These are phyloP conservation scores for Amylocarpus encephaloides DNA, from an alignment of 2,329 filamentous ascomycete genomes.

Conservation along the genomic window DNA sequence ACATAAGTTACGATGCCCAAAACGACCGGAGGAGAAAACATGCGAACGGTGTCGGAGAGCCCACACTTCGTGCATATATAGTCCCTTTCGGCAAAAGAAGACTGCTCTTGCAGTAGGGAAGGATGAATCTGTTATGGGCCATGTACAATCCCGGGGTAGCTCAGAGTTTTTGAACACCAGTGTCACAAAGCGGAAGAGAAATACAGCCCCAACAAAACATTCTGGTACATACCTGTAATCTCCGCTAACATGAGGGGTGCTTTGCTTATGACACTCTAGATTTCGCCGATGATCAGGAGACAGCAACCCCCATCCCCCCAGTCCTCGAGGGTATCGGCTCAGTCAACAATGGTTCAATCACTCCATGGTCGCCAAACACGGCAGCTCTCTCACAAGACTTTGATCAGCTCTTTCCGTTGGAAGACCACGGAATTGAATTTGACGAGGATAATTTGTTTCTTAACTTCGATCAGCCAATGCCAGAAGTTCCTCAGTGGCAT, in stretches of 20 bases:
- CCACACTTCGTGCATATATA: constrained; percentile 37
- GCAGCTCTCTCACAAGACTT: too few relatives aligned
- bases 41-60: constrained; percentile 41
- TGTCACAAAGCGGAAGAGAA: neutral
- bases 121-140: neutral
- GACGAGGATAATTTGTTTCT: neutral
- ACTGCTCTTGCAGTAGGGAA: neutral
- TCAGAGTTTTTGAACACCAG: neutral
- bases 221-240: neutral
- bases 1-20: constrained; percentile 43
- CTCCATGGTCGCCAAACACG: too few relatives aligned
- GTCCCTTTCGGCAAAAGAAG: constrained; percentile 32
- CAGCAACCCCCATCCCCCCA: too few relatives aligned
- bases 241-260: neutral
- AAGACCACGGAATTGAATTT: too few relatives aligned
- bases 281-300: neutral
- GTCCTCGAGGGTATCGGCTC: too few relatives aligned
- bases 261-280: neutral
- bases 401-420: too few relatives aligned
- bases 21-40: constrained; percentile 30
- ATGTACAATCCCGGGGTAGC: neutral
- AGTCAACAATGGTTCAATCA: too few relatives aligned
- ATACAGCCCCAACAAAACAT: neutral
- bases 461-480: neutral
- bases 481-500: neutral